These are phyloP conservation scores for Chaetomium tenue DNA, from an alignment of 495 filamentous ascomycete species.

Conservation along the genomic window DNA sequence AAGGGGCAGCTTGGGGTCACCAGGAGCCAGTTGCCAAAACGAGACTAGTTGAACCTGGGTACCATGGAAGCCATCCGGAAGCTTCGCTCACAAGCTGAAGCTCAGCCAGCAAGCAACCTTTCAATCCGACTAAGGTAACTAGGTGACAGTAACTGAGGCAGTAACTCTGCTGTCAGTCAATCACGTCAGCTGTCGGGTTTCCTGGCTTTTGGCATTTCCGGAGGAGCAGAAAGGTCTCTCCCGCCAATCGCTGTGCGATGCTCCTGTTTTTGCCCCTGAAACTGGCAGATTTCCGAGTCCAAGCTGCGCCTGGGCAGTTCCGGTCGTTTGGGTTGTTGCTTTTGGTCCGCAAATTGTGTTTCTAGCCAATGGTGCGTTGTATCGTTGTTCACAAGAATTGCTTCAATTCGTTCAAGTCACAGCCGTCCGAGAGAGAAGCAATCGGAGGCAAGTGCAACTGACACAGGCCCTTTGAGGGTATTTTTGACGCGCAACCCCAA, in stretches of 20 bases:
- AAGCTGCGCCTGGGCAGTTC: neutral
- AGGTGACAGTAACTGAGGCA: no score
- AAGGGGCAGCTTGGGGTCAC: neutral
- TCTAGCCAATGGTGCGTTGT: neutral
- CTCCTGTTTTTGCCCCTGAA: conserved; percentile 3
- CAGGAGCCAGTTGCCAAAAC: neutral
- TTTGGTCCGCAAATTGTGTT: neutral
- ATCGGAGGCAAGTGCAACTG: neutral
- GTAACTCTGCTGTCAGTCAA: no score
- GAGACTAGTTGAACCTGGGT: neutral
- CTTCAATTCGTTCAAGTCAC: neutral
- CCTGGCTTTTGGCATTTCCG: neutral
- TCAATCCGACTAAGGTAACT: no score
- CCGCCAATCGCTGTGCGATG: neutral
- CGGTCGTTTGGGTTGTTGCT: conserved; percentile 9
- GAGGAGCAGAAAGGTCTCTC: neutral
- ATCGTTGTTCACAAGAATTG: neutral
- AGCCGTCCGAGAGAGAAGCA: neutral
- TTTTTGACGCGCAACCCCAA: no score
- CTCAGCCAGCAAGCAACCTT: no score
- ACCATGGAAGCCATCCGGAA: neutral
- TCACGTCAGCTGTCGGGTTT: no score
- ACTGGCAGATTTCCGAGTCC: neutral
- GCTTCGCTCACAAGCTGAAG: neutral
- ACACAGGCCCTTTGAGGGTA: neutral